Percentiles rank a stretch among this genome's conserved stretches.
These are phyloP conservation scores for Rubia tinctorum DNA, from an alignment of 305 asterid species.

Conservation along the genomic window DNA sequence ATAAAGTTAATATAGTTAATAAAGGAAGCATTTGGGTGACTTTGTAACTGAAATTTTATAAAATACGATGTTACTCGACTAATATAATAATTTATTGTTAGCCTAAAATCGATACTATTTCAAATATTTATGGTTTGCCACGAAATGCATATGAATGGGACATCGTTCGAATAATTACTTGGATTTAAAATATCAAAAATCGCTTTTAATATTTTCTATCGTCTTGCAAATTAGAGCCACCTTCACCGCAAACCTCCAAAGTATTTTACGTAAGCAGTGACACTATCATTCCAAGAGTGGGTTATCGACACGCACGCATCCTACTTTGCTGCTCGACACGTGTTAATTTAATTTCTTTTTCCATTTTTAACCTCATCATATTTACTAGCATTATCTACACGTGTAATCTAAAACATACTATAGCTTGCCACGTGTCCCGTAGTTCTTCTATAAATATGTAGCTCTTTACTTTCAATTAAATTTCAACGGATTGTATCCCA, in stretches of 20 bases:
- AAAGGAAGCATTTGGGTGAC: too few species aligned
- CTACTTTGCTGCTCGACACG: conserved; percentile 19
- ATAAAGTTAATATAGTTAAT: too few species aligned
- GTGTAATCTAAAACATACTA: conserved; percentile 57
- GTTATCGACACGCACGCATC: conserved; percentile 13
- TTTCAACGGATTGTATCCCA: conserved; percentile 13
- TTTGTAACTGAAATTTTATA: too few species aligned
- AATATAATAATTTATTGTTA: too few species aligned
- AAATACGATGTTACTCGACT: too few species aligned
- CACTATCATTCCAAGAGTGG: conserved; percentile 33
- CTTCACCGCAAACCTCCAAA: conserved; percentile 41
- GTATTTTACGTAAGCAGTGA: conserved; percentile 66
- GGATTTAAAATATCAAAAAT: too few species aligned
- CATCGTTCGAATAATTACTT: neutral
- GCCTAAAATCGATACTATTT: too few species aligned
- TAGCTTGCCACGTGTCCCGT: conserved; percentile 42
- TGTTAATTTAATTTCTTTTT: conserved; percentile 19
- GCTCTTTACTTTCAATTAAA: conserved; percentile 5
- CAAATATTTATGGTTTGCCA: too few species aligned
- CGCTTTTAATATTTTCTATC: too few species aligned
- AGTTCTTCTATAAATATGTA: conserved; percentile 40
- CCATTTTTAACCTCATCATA: conserved; percentile 29
- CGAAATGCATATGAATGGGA: too few species aligned
- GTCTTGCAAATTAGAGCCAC: neutral
- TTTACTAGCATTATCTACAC: conserved; percentile 42